Base-by-base conservation (phyloP, 148 eudicot genomes). In the Diospyros lotus region DNA sequence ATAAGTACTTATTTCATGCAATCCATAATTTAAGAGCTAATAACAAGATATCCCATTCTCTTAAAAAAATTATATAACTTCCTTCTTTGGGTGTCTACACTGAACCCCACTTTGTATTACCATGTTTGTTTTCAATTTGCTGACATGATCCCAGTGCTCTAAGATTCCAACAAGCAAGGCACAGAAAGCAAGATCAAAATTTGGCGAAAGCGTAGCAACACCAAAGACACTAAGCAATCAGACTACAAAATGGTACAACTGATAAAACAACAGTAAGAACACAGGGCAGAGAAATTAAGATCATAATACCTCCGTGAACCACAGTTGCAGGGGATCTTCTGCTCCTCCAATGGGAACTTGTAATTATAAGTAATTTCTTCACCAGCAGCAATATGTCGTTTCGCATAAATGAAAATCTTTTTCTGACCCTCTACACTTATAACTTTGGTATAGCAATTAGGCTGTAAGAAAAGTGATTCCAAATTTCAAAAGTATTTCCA, bases 391-490 rank as follows among this genome's bases (percentile, higher is more conserved):
- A 95, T 90, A 79, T 86, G 89, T 60, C 97, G 91, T 70, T 95
- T 95, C 60, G 98, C 96, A 81, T 95, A 95, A 69, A 95, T 90
- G 83, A 95, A 95, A 74, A 95, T 95, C 91, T 89, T 90, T 86
- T 95, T 95, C 83, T 95, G 87, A 71, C 99, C 93, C 71, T 95
- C 99, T 58, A 93, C 94, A 75, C 86, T 93, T 58, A 95, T 90
- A 68, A 89, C 97, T 81, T 95, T 95, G 54, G 99, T 95, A 73
- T 95, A 95, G 84, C 99, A 95, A 83, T 95, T 95, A 77, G 99
- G 99, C 99, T 95, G 90, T 71, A 81, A 68, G 45, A 45, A 71
- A 69, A 70, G 9, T 52, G 60, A 9, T 68, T 38, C 28, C 61
- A 3, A 6, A 76, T 59, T 51, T 64, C 60, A 51, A 56, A 71